Evolutionary conservation across 2,329 filamentous ascomycete genomes (phyloP).

Genomic region (Trichoderma sp.): DNA sequence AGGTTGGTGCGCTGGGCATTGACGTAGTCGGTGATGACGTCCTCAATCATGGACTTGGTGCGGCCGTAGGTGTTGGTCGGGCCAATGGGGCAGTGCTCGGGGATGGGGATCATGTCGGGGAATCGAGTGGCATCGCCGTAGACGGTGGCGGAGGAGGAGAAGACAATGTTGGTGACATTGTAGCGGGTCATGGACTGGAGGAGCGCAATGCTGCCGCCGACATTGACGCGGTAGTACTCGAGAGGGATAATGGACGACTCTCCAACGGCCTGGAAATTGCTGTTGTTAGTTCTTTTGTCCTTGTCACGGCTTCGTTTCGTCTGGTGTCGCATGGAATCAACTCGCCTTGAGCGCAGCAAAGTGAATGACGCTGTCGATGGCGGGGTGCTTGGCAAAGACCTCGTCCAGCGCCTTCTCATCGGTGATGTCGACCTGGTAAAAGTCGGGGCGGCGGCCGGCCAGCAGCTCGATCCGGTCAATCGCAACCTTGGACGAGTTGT

Average conservation of each 20-base stretch:
- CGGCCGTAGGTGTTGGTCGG: constrained; percentile 97
- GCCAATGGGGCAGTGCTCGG: constrained; percentile 91
- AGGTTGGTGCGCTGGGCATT: constrained; percentile 81
- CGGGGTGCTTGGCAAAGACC: constrained; percentile 83
- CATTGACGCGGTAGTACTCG: constrained; percentile 97
- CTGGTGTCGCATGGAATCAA: not conserved
- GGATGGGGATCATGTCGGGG: constrained; percentile 98
- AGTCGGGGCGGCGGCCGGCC: constrained; percentile 79
- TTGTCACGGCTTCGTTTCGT: not conserved
- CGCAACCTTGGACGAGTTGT: constrained; percentile 91
- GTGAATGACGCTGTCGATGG: constrained; percentile 97
- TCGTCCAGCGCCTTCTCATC: constrained; percentile 79
- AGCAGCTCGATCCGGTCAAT: constrained; percentile 95
- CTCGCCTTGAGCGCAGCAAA: constrained; percentile 93
- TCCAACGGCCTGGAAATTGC: constrained; percentile 71
- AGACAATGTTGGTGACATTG: constrained; percentile 95
- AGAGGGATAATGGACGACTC: constrained; percentile 92
- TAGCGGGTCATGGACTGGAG: constrained; percentile 83
- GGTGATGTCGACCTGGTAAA: constrained; percentile 85
- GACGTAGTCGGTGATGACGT: constrained; percentile 86
- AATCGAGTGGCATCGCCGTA: constrained; percentile 97
- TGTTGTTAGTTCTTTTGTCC: constrained; percentile 6
- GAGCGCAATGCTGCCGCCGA: constrained; percentile 85
- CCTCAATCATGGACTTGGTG: constrained; percentile 91
- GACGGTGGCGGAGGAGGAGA: constrained; percentile 96